These are phyloP conservation scores for Aaosphaeria arxii DNA, from an alignment of 2,329 filamentous ascomycete species.

Conservation along the genomic window DNA sequence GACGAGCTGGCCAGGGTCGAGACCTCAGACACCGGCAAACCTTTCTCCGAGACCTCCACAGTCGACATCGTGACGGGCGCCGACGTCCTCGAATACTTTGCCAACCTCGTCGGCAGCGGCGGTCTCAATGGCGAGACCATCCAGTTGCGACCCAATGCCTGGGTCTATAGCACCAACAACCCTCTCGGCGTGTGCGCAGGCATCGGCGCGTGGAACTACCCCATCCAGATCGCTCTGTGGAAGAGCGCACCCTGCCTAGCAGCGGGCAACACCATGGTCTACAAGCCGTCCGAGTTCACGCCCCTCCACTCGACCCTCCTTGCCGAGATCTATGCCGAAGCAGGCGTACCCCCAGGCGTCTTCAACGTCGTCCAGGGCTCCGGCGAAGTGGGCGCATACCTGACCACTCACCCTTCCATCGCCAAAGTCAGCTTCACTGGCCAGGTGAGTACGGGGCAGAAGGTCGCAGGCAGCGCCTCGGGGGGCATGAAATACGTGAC, in stretches of 20 bases:
- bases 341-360: slow-evolving; percentile 75
- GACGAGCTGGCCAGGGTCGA: slow-evolving; percentile 76
- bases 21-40: slow-evolving; percentile 83
- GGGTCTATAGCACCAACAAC: slow-evolving; percentile 80
- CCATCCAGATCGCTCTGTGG: slow-evolving; percentile 86
- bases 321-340: slow-evolving; percentile 73
- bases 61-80: slow-evolving; percentile 82
- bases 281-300: slow-evolving; percentile 86
- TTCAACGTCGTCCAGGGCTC: slow-evolving; percentile 86
- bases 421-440: slow-evolving; percentile 90
- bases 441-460: slow-evolving; percentile 78
- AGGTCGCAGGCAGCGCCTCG: slow-evolving; percentile 73
- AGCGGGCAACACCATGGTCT: slow-evolving; percentile 86
- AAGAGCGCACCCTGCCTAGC: slow-evolving; percentile 83
- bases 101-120: slow-evolving; percentile 72
- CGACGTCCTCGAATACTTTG: slow-evolving; percentile 84
- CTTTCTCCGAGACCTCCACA: slow-evolving; percentile 77
- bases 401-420: slow-evolving; percentile 69
- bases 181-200: slow-evolving; percentile 80
- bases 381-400: slow-evolving; percentile 71
- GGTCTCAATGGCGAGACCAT: slow-evolving; percentile 79
- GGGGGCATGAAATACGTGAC: slow-evolving; percentile 85
- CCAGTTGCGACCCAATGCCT: slow-evolving; percentile 70
- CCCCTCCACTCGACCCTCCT: slow-evolving; percentile 76
- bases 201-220: slow-evolving; percentile 91